Evolutionary conservation across 192 early-diverging fungal species (phyloP), one percentile per base, ranked within the genome.

Genomic region (Funneliformis mosseae): DNA sequence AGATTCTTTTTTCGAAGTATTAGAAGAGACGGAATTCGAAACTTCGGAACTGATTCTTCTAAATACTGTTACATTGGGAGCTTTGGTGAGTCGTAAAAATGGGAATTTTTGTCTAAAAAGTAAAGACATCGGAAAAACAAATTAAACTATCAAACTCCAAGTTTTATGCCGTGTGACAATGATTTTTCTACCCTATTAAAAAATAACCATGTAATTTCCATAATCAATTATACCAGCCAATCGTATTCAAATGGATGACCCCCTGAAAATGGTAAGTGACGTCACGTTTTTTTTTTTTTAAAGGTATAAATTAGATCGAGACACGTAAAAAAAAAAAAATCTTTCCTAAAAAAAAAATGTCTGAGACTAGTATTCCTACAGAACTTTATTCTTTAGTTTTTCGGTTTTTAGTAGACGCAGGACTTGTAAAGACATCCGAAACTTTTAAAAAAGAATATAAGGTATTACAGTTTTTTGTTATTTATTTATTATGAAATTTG

Each of bases 381-480:
- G 68, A 70, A 10, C 68, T 70, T 70, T 70, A 70, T 4, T 41
- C 68, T 8, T 11, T 41, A n/a, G 18, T 70, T 23, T 43, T 43
- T 23, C 21, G n/a, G 7, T 70, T 70, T 10, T 42, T 70, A 23
- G 43, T 43, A 70, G 38, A 70, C 9, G 8, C 68, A 21, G 38
- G 38, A 3, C 68, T 43, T 45, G 6, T 8, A 23, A 33, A 70
- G 10, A 43, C 68, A 11, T 39, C 68, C 16, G 14, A 38, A 10
- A 21, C 28, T n/a, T 70, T 70, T 70, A 70, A 70, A 42, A 70
- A 42, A 43, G 68, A 70, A 43, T 5, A 38, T 8, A 70, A 43
- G 21, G 68, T 70, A 43, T 16, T 27, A 38, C n/a, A 41, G n/a
- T 2, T 10, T n/a, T n/a, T 28, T 9, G 6, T 25, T 10, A 12